Evolutionary conservation across 768 basidiomycete genomes (phyloP), one percentile per base, ranked within the genome.

Genomic region (Suillus subluteus): DNA sequence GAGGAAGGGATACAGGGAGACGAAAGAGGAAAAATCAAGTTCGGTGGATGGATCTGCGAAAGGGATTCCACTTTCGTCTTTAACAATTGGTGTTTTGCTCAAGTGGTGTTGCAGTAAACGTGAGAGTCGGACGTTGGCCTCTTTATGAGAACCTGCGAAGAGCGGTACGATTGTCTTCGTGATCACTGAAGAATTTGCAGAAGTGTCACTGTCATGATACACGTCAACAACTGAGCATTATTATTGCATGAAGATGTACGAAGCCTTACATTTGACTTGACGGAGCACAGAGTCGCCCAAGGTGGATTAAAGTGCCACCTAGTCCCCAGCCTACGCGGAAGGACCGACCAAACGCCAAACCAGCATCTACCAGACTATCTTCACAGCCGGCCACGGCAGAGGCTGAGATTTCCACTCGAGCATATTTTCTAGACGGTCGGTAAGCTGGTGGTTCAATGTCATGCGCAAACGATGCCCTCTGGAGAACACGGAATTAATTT

Each of bases 311-410:
- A 46, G 81, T 82, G 0, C 95, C 95, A 44, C 86, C 84, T 1
- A 92, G 90, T 23, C 96, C 94, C 95, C 96, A 99, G 5, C 94
- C 89, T 3, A 91, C 94, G 65, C 95, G 85, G 77, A 95, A 98
- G 15, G 92, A 94, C 21, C 95, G 86, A 15, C 96, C 96, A 65
- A 96, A 80, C 1, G 91, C 86, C 43, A 98, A 81, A 0, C 95
- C 96, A 18, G 94, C 92, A 77, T 99, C 97, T 13, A 88, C 81
- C 54, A 88, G 79, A 37, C 84, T 81, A 4, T 83, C 86, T 75
- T 97, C 95, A 54, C 82, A 80, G 6, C 87, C 90, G 41, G 80
- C 81, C 1, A 87, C 87, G 18, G 86, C 80, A 13, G 94, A 94
- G 12, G 88, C 85, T 2, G 88, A 84, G 63, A 81, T 84, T 46